phyloP scores from a whole-genome alignment of 1,139 yeast genomes.

The Candida labiduridarum region DNA sequence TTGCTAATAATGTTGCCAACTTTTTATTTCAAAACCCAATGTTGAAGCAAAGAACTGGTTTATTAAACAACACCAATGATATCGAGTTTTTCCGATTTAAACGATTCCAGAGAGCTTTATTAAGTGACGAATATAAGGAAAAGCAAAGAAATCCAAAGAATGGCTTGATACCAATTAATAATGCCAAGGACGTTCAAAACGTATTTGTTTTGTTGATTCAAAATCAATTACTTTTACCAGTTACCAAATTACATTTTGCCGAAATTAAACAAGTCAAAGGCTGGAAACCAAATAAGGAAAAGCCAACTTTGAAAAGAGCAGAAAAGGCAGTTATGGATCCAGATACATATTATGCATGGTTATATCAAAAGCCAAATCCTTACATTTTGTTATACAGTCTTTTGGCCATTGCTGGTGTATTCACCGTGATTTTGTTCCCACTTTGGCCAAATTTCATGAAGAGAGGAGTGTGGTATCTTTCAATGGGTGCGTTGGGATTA shows the following conservation, averaged over 20 bases:
- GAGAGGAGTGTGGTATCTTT: conserved; percentile 86
- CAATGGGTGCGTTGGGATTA: conserved; percentile 75
- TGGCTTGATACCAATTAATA: conserved; percentile 58
- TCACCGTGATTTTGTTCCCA: conserved; percentile 86
- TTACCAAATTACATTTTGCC: conserved; percentile 67
- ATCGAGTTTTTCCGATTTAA: conserved; percentile 86
- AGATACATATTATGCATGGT: conserved; percentile 88
- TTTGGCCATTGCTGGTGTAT: conserved; percentile 66
- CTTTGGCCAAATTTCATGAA: conserved; percentile 94
- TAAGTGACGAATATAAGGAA: conserved; percentile 68
- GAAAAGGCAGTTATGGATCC: conserved; percentile 72
- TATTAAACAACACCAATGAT: conserved; percentile 64
- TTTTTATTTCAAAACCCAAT: conserved; percentile 64
- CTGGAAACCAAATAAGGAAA: conserved; percentile 68
- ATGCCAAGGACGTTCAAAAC: conserved; percentile 59
- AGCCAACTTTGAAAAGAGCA: conserved; percentile 69
- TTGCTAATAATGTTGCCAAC: conserved; percentile 61
- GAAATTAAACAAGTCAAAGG: conserved; percentile 67
- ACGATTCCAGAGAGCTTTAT: conserved; percentile 76
- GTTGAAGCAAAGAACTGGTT: conserved; percentile 81
- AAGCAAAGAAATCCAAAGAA: conserved; percentile 55
- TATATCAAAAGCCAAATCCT: conserved; percentile 76
- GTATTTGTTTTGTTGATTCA: conserved; percentile 70
- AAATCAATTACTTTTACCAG: conserved; percentile 75
- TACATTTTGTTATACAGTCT: conserved; percentile 64